Evolutionary conservation across 2,329 filamentous ascomycete genomes (phyloP).

Genomic region (Geosmithia putterillii): DNA sequence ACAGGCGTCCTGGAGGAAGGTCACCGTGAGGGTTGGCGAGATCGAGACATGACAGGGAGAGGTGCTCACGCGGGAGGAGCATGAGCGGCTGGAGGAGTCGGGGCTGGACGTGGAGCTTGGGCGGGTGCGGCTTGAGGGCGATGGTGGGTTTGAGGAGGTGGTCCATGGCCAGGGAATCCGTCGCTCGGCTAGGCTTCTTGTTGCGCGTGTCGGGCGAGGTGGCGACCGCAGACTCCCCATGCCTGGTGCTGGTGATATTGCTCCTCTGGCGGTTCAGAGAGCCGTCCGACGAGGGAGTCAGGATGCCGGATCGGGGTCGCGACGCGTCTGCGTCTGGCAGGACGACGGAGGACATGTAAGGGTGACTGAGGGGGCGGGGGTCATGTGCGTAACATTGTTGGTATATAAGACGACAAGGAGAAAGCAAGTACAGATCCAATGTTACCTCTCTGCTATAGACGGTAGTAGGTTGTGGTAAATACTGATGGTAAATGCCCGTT

Average conservation of each 20-base stretch:
- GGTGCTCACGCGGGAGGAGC: conserved; percentile 46
- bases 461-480: too few species aligned
- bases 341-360: conserved; percentile 7
- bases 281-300: conserved; percentile 26
- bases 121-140: conserved; percentile 40
- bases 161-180: conserved; percentile 29
- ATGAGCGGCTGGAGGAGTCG: conserved; percentile 47
- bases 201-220: conserved; percentile 14
- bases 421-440: neutral
- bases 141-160: conserved; percentile 39
- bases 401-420: neutral
- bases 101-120: conserved; percentile 37
- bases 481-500: too few species aligned
- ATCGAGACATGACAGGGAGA: conserved; percentile 51
- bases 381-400: neutral
- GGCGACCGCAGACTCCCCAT: conserved; percentile 7
- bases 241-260: too few species aligned
- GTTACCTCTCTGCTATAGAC: neutral
- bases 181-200: conserved; percentile 24
- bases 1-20: conserved; percentile 40
- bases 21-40: conserved; percentile 35
- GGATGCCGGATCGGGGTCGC: conserved; percentile 29
- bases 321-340: conserved; percentile 31
- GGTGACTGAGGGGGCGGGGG: neutral
- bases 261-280: conserved; percentile 24